phyloP scores from a whole-genome alignment of 164 flowering plant genomes.

The Aristolochia fimbriata region DNA sequence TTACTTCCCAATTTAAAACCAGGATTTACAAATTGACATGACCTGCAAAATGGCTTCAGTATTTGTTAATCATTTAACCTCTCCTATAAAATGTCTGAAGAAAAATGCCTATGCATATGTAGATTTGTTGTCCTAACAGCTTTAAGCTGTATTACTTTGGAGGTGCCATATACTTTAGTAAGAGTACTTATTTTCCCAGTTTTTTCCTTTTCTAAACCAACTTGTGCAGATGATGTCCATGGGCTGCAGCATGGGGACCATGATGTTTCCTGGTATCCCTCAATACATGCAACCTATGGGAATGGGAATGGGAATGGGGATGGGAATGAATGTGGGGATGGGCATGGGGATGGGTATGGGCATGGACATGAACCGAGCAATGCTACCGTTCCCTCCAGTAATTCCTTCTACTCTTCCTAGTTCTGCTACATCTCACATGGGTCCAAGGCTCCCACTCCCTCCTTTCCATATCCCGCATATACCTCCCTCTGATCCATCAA shows the following conservation, averaged over 20 bases:
- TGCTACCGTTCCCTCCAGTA: slow-evolving; percentile 55
- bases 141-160: no score
- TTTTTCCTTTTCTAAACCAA: background rate
- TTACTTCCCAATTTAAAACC: no score
- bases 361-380: slow-evolving; percentile 29
- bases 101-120: no score
- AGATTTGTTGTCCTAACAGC: no score
- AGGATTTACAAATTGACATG: no score
- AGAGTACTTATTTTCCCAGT: no score
- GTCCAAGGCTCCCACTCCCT: slow-evolving; percentile 51
- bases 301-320: slow-evolving; percentile 63
- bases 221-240: slow-evolving; percentile 85
- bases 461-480: slow-evolving; percentile 41
- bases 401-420: slow-evolving; percentile 40
- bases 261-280: slow-evolving; percentile 80
- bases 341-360: slow-evolving; percentile 54
- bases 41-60: no score
- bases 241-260: slow-evolving; percentile 83
- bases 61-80: no score
- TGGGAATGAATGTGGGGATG: slow-evolving; percentile 43
- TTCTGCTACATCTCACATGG: slow-evolving; percentile 40
- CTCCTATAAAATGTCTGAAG: no score
- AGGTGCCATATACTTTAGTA: no score
- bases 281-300: slow-evolving; percentile 72
- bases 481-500: slow-evolving; percentile 34